Evolutionary conservation across 1,139 yeast species (phyloP).

Genomic region (Blastobotrys apis): DNA sequence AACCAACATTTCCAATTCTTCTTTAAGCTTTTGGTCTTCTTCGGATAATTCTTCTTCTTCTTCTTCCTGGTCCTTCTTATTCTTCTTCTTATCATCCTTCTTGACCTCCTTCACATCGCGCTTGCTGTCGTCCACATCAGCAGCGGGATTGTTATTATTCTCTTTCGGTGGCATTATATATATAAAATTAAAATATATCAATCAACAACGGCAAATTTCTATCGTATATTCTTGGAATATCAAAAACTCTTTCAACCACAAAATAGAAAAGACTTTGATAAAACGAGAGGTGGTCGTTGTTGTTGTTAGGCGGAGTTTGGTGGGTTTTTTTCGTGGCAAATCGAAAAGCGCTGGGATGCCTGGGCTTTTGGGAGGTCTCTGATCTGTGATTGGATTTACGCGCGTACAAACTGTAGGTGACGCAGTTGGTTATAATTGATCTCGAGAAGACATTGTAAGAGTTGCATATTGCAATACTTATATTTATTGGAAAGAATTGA

Average conservation of each 20-base stretch:
- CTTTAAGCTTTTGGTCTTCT: slow-evolving; percentile 86
- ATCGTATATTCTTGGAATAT: too few relatives aligned
- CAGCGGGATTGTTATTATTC: neutral
- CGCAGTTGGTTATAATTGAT: neutral
- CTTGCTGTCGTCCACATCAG: slow-evolving; percentile 1
- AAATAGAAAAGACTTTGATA: too few relatives aligned
- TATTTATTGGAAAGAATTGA: too few relatives aligned
- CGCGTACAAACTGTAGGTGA: too few relatives aligned
- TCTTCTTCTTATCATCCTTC: slow-evolving; percentile 5
- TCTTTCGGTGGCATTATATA: slow-evolving; percentile 8
- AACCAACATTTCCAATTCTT: slow-evolving; percentile 81
- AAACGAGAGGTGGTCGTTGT: too few relatives aligned
- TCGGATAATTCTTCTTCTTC: slow-evolving; percentile 82
- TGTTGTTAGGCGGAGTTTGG: neutral
- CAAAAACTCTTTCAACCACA: too few relatives aligned
- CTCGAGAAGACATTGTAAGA: too few relatives aligned
- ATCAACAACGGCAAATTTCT: too few relatives aligned
- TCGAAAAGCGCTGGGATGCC: neutral
- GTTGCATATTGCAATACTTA: too few relatives aligned
- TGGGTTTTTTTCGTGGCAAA: slow-evolving; percentile 4
- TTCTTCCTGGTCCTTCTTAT: slow-evolving; percentile 35
- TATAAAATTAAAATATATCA: too few relatives aligned
- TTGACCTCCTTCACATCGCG: neutral
- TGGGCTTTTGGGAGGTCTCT: too few relatives aligned
- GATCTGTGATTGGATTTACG: neutral